Evolutionary conservation across 139 green algal species (phyloP), one percentile per base, ranked within the genome.

Genomic region (Parachlorella kessleri): DNA sequence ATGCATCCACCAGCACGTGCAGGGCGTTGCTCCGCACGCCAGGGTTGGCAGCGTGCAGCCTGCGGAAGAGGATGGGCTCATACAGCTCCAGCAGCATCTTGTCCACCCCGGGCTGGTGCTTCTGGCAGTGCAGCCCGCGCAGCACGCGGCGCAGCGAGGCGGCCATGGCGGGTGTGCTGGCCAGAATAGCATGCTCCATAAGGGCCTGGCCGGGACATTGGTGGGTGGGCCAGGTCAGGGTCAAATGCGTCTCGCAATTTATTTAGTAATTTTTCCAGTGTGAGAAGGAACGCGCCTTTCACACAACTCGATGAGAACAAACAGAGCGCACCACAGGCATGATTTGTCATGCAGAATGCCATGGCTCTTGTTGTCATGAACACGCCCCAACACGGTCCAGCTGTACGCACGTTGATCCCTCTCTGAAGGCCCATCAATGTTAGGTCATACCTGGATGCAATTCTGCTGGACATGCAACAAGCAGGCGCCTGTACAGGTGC

Each of bases 1-100:
- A 97, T 1, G 90, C 87, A n/a, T 92, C 92, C 7, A 89, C 42
- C 40, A 97, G 76, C 36, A 96, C 75, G 42, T 87, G 68, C 77
- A 96, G 76, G 9, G 91, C 87, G 55, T 97, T 97, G 75, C 86
- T 80, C 0, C 93, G 90, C 37, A 97, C 90, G 6, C 72, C 82
- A 1, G 87, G 65, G 80, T 97, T 97, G 63, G 91, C 86, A 0
- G 88, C 93, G 1, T 59, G 68, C 48, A 75, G 55, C 33, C 23
- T 32, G 21, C 81, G 69, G 69, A 95, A 96, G 32, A 97, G 81
- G 79, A 97, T 89, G 1, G 93, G 93, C 80, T 91, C 83, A 70
- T 95, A 96, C 48, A 96, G 81, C n/a, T 92, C 85, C 78, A 93
- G 75, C 68, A 97, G 87, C 85, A 94, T 76, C 32, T 82, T 81